Evolutionary conservation across 164 flowering plant genomes (phyloP), one percentile per base, ranked within the genome.

Genomic region (Amborella trichopoda): DNA sequence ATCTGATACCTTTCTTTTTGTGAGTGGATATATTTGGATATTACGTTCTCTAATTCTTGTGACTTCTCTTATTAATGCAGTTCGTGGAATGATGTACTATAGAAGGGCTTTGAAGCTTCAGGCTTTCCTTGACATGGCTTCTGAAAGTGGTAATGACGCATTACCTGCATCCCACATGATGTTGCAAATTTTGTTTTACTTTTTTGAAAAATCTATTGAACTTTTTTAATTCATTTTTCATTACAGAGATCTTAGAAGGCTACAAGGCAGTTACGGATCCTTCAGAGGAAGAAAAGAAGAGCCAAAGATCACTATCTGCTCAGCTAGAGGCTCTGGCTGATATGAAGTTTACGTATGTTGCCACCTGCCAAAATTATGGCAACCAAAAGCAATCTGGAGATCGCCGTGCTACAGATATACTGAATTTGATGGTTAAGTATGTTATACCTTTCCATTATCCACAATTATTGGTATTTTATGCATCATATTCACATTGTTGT

Each of bases 31-130:
- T n/a, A n/a, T n/a, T n/a, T n/a, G n/a, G n/a, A n/a, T n/a, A n/a
- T n/a, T n/a, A n/a, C 42, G 22, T 18, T 18, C 26, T 9, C 11
- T 22, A 52, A 2, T 43, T 40, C 37, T 39, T 42, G n/a, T 49
- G 37, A 46, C 21, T 26, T 40, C 26, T n/a, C 20, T 27, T 27
- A 44, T 13, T 44, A 1, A 28, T 75, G 68, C 84, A 88, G 99
- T 93, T 42, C 72, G 96, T 62, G 96, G 97, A 26, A 93, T 93
- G 99, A 93, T 93, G 99, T 93, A 93, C 34, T 93, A 88, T 44
- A 67, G 89, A 45, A 73, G 91, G 60, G 99, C 99, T 37, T 58
- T 88, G 60, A 77, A 72, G 68, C 93, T 88, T 65, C 99, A 93
- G 67, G 96, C 95, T 47, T 93, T 85, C 56, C 89, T 93, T 48